Conservation (phyloP, 352 stramenopile species). For the Thalassiosira livingstoniorum region DNA sequence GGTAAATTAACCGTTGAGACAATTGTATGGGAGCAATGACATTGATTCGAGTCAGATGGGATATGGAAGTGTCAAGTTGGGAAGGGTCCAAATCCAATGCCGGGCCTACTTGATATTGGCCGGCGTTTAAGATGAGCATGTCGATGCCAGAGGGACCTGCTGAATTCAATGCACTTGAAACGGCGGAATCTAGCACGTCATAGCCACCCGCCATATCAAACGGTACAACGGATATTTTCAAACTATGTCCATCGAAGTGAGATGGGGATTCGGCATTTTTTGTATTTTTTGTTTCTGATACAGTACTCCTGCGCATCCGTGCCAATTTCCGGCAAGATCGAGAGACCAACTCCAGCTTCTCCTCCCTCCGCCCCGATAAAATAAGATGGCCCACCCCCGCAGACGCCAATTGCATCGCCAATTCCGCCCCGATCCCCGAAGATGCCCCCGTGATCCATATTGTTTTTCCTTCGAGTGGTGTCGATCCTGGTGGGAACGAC, state of each 20-base stretch:
- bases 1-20: conserved; percentile 50
- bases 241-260: neutral
- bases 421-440: conserved; percentile 73
- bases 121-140: conserved; percentile 75
- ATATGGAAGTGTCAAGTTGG: conserved; percentile 13
- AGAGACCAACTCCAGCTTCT: conserved; percentile 42
- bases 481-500: neutral
- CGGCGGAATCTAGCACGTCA: conserved; percentile 39
- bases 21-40: conserved; percentile 60
- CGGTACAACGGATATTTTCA: conserved; percentile 52
- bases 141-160: conserved; percentile 48
- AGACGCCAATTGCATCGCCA: conserved; percentile 59
- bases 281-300: neutral
- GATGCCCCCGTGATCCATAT: conserved; percentile 79
- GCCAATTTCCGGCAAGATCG: conserved; percentile 11
- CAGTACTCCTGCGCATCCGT: neutral
- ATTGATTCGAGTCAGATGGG: conserved; percentile 69
- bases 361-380: conserved; percentile 48
- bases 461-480: conserved; percentile 53
- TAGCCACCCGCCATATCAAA: conserved; percentile 52
- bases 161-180: conserved; percentile 39
- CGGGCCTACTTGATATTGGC: conserved; percentile 58
- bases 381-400: conserved; percentile 61
- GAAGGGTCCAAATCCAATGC: conserved; percentile 44
- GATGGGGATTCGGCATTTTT: neutral